Conservation (phyloP, 495 filamentous ascomycete genomes). For the Collariella sp. region DNA sequence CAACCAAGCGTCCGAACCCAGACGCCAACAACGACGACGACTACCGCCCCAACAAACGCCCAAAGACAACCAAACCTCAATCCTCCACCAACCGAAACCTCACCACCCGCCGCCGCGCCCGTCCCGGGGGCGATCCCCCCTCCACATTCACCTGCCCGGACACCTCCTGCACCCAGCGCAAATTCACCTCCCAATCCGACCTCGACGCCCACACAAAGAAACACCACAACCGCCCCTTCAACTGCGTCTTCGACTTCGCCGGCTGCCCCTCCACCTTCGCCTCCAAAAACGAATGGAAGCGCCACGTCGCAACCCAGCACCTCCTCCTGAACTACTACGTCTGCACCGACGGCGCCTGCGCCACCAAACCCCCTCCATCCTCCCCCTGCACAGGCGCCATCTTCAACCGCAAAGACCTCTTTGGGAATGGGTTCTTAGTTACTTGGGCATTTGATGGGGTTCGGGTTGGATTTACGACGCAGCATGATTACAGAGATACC, state of each 20-base stretch:
- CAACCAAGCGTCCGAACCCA: slow-evolving; percentile 22
- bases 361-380: slow-evolving; percentile 23
- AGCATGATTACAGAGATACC: neutral
- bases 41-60: slow-evolving; percentile 14
- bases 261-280: slow-evolving; percentile 68
- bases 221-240: slow-evolving; percentile 55
- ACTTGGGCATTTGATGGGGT: too few relatives aligned
- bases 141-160: slow-evolving; percentile 11
- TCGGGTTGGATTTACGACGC: neutral
- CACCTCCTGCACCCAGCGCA: slow-evolving; percentile 21
- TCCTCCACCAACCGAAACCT: neutral
- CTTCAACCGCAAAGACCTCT: slow-evolving; percentile 91
- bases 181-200: slow-evolving; percentile 32
- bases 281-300: slow-evolving; percentile 90
- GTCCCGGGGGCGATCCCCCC: neutral
- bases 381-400: slow-evolving; percentile 43
- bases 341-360: slow-evolving; percentile 62
- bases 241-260: slow-evolving; percentile 71
- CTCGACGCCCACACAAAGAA: slow-evolving; percentile 44
- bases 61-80: slow-evolving; percentile 20
- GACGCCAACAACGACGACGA: slow-evolving; percentile 12
- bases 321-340: slow-evolving; percentile 70
- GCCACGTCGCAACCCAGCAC: slow-evolving; percentile 78
- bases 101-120: neutral
- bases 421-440: too few relatives aligned